Percentiles rank a stretch among this genome's conserved stretches.
phyloP scores from a whole-genome alignment of 352 stramenopile genomes.

The Hyaloperonospora arabidopsidis region DNA sequence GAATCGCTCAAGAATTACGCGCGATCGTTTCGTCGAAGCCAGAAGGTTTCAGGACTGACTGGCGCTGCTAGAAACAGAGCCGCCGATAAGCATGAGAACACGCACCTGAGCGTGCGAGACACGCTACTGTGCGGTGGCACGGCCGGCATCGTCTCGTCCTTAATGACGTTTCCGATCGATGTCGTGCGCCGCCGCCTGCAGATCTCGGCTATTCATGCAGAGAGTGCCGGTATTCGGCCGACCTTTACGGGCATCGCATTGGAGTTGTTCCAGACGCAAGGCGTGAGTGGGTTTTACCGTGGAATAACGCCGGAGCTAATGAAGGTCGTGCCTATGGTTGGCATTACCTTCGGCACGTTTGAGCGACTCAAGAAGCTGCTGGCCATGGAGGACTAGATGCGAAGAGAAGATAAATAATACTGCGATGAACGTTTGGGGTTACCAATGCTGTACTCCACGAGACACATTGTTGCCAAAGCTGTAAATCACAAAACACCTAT shows the following conservation, averaged over 20 bases:
- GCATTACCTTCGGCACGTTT: constrained; percentile 94
- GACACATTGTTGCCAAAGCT: too few species aligned
- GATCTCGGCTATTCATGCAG: constrained; percentile 86
- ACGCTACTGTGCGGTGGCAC: constrained; percentile 88
- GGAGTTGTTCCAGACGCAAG: constrained; percentile 64
- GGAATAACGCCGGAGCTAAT: constrained; percentile 91
- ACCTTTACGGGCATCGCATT: constrained; percentile 66
- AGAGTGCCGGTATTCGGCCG: constrained; percentile 55
- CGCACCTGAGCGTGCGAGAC: constrained; percentile 57
- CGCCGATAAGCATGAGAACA: constrained; percentile 17
- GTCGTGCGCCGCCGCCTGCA: constrained; percentile 91
- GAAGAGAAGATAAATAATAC: constrained; percentile 17
- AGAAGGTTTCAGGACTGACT: constrained; percentile 29
- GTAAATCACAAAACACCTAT: background rate
- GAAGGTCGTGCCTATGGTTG: constrained; percentile 96
- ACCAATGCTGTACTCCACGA: too few species aligned
- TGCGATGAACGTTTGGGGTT: constrained; percentile 4
- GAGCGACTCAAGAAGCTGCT: constrained; percentile 91
- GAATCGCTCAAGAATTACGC: constrained; percentile 89
- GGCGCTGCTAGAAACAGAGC: constrained; percentile 21
- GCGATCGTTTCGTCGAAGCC: constrained; percentile 58
- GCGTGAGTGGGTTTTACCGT: constrained; percentile 78
- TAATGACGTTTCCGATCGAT: constrained; percentile 94
- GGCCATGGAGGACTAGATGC: constrained; percentile 53
- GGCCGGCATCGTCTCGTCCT: constrained; percentile 86